Base-by-base conservation (phyloP, 1,284 basidiomycete species). In the Trichosporon coremiiforme region DNA sequence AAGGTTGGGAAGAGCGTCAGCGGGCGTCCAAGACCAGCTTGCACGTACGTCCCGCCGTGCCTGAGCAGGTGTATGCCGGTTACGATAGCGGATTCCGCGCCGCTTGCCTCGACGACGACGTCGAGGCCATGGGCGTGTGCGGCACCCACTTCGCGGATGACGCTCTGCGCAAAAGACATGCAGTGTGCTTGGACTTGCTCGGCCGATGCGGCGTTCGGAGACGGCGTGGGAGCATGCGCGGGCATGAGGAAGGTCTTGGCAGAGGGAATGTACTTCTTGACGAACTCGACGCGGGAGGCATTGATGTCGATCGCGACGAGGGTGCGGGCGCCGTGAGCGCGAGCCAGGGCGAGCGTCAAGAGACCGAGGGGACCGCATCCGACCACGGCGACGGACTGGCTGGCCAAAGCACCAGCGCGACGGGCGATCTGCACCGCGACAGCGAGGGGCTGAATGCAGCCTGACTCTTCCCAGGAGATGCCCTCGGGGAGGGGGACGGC, bases 301-400 rank as follows among this genome's bases (percentile, higher is more conserved):
- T 55, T 70, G 66, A 73, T 65, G 73, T 80, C 94, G 73, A 95
- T 86, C 4, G 90, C 92, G 71, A 95, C 87, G 70, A 95, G 86
- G 63, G 89, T 88, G 63, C 87, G 86, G 0, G 92, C 93, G 35
- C 92, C 93, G 68, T 94, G 86, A 0, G 93, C 93, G 78, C 90
- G 92, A 17, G 93, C 93, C 25, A 94, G 92, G 3, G 94, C 94
- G 88, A 95, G 94, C 79, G 89, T 90, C 35, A 97, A 88, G 13
- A 97, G 86, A 15, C 94, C 94, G 73, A 98, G 91, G 6, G 95
- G 95, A 1, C 95, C 95, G n/a, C 85, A 85, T 35, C 94, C 95
- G 76, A 95, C 94, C 67, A 97, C 85, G 31, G 86, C 89, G 72
- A 93, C 87, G 41, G 87, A 87, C 80, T 92, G 89, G 78, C 88